Evolutionary conservation across 176 grass and related monocot species (phyloP).

Genomic region (Elaeis guineensis): DNA sequence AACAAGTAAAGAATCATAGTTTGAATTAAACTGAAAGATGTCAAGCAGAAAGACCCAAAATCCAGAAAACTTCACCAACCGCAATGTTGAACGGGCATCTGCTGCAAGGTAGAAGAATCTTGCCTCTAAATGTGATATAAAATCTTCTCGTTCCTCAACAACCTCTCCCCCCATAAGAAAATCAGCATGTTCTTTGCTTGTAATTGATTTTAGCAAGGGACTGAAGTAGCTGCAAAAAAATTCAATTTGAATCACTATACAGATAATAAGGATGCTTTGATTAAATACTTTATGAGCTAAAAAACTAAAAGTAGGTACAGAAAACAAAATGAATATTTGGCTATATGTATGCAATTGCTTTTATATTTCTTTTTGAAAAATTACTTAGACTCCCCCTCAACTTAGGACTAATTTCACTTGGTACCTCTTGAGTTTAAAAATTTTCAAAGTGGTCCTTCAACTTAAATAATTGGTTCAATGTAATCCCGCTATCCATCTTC

Average conservation of each 20-base stretch:
- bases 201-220: conserved; percentile 84
- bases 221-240: conserved; percentile 71
- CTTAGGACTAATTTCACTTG: too few relatives aligned
- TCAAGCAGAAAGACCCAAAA: too few relatives aligned
- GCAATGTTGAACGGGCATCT: conserved; percentile 76
- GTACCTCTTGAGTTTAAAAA: too few relatives aligned
- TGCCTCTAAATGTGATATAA: conserved; percentile 76
- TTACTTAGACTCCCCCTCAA: too few relatives aligned
- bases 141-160: conserved; percentile 74
- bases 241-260: background rate
- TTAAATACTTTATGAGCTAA: background rate
- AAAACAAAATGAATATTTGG: too few relatives aligned
- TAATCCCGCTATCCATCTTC: too few relatives aligned
- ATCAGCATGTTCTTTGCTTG: conserved; percentile 38
- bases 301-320: background rate
- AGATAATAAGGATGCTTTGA: background rate
- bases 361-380: too few relatives aligned
- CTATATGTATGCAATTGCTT: too few relatives aligned
- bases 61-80: conserved; percentile 29
- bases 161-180: conserved; percentile 47
- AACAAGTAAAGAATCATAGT: too few relatives aligned
- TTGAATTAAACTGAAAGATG: too few relatives aligned
- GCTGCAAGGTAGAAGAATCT: conserved; percentile 95
- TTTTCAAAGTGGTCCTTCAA: too few relatives aligned
- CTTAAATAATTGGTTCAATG: too few relatives aligned